These are phyloP conservation scores for Smithsoniella earleae DNA, from an alignment of 163 green algal genomes.

Conservation along the genomic window DNA sequence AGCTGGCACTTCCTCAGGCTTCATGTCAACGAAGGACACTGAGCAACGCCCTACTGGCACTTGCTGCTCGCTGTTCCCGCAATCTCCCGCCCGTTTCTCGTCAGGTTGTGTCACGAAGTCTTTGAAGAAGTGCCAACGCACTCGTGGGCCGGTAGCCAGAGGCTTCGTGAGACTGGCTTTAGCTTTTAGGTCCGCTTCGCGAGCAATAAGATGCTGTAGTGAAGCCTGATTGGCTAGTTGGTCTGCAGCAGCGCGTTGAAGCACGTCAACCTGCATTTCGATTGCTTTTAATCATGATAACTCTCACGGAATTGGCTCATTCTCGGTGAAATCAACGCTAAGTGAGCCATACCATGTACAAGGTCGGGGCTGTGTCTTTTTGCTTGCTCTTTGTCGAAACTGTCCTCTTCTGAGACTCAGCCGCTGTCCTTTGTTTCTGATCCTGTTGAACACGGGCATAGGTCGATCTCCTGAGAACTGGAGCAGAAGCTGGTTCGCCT, in stretches of 20 bases:
- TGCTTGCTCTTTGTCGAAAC: background rate
- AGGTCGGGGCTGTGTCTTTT: no score
- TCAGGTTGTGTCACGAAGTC: background rate
- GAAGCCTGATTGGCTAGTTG: conserved; percentile 14
- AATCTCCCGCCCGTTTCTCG: background rate
- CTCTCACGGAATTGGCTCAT: no score
- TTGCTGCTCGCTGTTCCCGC: background rate
- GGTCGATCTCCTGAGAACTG: background rate
- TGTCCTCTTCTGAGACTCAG: background rate
- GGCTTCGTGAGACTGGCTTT: background rate
- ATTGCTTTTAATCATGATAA: no score
- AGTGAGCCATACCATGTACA: no score
- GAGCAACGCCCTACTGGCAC: background rate
- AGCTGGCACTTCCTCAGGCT: background rate
- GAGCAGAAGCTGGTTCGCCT: no score
- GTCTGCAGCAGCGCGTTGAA: conserved; percentile 14
- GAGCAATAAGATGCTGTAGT: background rate
- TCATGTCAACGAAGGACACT: conserved; percentile 16
- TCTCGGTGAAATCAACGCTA: no score
- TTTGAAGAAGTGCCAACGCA: conserved; percentile 15
- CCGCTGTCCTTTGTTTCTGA: background rate
- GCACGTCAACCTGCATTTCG: conserved; percentile 21
- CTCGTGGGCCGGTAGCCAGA: background rate
- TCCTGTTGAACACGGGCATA: background rate
- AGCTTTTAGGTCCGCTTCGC: conserved; percentile 8